A percentile compares a stretch with the other conserved stretches of the same genome.
These are phyloP conservation scores for Bruguiera gymnorhiza DNA, from an alignment of 345 rosid genomes.

Conservation along the genomic window DNA sequence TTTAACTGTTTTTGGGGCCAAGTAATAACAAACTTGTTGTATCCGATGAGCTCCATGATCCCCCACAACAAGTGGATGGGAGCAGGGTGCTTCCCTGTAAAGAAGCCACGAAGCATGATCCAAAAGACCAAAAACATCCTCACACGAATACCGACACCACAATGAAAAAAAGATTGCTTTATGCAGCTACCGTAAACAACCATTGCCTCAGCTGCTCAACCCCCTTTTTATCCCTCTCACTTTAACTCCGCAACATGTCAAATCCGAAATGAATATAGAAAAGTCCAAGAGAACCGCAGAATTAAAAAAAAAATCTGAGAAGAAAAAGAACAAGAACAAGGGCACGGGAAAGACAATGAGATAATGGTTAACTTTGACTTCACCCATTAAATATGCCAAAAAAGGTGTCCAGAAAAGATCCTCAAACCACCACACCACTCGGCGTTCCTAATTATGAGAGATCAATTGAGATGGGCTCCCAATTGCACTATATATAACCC, in stretches of 20 bases:
- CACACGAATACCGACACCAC: no score
- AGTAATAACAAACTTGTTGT: no score
- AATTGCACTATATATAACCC: neutral
- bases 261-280: neutral
- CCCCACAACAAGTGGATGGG: slow-evolving; percentile 13
- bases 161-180: neutral
- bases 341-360: neutral
- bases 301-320: neutral
- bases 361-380: neutral
- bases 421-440: no score
- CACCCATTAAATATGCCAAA: no score
- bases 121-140: neutral
- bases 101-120: neutral
- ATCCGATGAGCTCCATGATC: no score
- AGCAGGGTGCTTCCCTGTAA: slow-evolving; percentile 19
- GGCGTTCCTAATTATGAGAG: neutral
- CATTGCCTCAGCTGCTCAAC: neutral
- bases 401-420: no score
- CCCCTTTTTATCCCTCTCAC: neutral
- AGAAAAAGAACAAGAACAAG: neutral
- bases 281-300: neutral
- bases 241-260: neutral
- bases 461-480: neutral
- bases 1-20: no score
- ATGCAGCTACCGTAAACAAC: neutral